Conservation (phyloP, 2,329 filamentous ascomycete species). For the Huntiella decipiens region DNA sequence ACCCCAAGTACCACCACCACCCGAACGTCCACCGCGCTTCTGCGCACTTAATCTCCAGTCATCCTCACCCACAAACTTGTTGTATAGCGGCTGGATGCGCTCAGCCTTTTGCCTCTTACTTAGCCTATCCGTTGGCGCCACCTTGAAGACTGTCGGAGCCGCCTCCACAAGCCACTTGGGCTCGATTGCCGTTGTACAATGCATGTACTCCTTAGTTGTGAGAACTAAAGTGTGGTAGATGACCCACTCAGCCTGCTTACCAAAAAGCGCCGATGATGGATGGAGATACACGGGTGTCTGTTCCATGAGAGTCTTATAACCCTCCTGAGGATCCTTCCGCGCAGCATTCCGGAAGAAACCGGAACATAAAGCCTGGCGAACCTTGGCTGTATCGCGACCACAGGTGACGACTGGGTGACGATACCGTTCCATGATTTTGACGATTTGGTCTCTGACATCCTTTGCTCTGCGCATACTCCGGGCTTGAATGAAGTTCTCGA, state of each 20-base stretch:
- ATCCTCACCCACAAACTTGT: constrained; percentile 78
- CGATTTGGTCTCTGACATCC: constrained; percentile 80
- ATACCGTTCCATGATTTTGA: constrained; percentile 87
- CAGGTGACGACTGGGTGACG: constrained; percentile 67
- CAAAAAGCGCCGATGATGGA: constrained; percentile 77
- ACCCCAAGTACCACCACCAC: constrained; percentile 80
- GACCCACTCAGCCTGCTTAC: constrained; percentile 90
- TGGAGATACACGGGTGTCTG: constrained; percentile 90
- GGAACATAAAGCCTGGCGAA: constrained; percentile 72
- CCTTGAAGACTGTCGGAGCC: constrained; percentile 98
- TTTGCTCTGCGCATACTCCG: constrained; percentile 73
- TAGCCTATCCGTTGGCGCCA: constrained; percentile 68
- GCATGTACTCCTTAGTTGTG: constrained; percentile 97
- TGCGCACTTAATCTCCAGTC: constrained; percentile 90
- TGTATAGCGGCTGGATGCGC: constrained; percentile 86
- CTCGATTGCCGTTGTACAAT: constrained; percentile 79
- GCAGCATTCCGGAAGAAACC: constrained; percentile 94
- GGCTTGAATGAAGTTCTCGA: constrained; percentile 93
- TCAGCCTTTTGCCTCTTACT: constrained; percentile 88
- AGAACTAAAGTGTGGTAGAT: constrained; percentile 83
- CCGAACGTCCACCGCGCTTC: constrained; percentile 63
- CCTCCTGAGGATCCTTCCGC: constrained; percentile 86
- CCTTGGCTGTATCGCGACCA: constrained; percentile 68
- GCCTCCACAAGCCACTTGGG: constrained; percentile 88
- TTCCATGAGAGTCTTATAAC: constrained; percentile 94